Conservation (phyloP, 768 basidiomycete genomes). For the Lentinula boryana region DNA sequence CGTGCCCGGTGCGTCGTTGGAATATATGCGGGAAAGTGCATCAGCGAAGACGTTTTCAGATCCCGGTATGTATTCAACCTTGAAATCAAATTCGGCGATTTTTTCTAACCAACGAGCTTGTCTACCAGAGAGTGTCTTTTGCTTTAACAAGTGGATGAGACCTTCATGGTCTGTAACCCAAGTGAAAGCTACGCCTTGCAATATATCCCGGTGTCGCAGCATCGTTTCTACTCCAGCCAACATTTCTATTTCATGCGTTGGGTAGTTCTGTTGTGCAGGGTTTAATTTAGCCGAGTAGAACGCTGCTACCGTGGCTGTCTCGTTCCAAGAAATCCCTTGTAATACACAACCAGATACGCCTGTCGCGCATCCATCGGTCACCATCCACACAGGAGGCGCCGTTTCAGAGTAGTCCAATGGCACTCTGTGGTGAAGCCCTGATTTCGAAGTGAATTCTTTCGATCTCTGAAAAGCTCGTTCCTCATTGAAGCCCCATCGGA, state of each 20-base stretch:
- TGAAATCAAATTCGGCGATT: too few relatives aligned
- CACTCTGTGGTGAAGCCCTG: conserved; percentile 14
- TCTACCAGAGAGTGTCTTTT: too few relatives aligned
- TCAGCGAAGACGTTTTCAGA: too few relatives aligned
- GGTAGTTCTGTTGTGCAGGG: conserved; percentile 31
- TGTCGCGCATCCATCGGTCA: conserved; percentile 24
- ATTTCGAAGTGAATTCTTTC: not conserved
- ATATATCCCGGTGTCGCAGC: conserved; percentile 20
- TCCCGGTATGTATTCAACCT: too few relatives aligned
- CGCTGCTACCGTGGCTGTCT: conserved; percentile 17
- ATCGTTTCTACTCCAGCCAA: conserved; percentile 28
- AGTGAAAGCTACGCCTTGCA: too few relatives aligned
- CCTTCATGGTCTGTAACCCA: too few relatives aligned
- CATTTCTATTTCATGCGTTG: conserved; percentile 32
- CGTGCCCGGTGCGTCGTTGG: too few relatives aligned
- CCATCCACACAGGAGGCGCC: conserved; percentile 19
- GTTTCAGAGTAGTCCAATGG: conserved; percentile 14
- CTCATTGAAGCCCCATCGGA: conserved; percentile 1
- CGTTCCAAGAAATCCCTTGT: conserved; percentile 17
- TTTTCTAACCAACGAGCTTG: too few relatives aligned
- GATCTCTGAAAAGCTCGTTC: not conserved
- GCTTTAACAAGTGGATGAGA: too few relatives aligned
- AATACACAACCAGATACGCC: conserved; percentile 17
- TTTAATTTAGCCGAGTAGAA: conserved; percentile 32
- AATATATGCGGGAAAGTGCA: too few relatives aligned